phyloP scores from a whole-genome alignment of 208 protist genomes.

The Trypanosomatidae sp. region DNA sequence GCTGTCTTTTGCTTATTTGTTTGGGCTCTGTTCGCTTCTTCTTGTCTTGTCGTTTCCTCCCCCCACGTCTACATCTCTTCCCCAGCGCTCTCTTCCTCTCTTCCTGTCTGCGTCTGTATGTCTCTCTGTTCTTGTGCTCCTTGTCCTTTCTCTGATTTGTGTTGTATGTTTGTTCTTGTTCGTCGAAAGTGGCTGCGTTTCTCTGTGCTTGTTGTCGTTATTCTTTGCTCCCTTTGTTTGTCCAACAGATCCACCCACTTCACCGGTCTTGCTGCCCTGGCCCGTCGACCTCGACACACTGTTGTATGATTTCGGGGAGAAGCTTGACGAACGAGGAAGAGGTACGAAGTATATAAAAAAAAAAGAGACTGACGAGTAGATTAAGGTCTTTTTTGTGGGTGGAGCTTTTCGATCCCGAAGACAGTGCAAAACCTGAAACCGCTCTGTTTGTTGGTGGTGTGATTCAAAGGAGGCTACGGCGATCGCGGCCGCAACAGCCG shows the following conservation, averaged over 20 bases:
- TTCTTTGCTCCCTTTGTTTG: background rate
- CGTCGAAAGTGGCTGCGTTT: conserved; percentile 7
- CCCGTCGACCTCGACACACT: background rate
- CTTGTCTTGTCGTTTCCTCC: background rate
- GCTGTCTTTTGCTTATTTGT: background rate
- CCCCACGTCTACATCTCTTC: background rate
- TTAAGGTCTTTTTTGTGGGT: background rate
- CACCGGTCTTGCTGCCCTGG: background rate
- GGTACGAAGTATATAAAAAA: background rate
- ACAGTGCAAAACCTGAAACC: background rate
- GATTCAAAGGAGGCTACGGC: background rate
- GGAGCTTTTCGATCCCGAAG: background rate
- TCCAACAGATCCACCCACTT: conserved; percentile 1
- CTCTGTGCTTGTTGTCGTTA: conserved; percentile 2
- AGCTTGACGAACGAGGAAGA: background rate
- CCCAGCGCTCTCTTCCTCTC: background rate
- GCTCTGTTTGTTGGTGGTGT: background rate
- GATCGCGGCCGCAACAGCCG: background rate
- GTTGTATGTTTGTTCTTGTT: conserved; percentile 6
- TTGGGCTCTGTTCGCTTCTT: background rate
- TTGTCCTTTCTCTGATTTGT: conserved; percentile 1
- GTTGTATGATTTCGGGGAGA: background rate
- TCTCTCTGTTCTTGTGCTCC: background rate
- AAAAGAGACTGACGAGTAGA: conserved; percentile 9
- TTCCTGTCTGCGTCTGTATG: background rate